Evolutionary conservation across 2,329 filamentous ascomycete species (phyloP), one percentile per base, ranked within the genome.

Genomic region (Trichoderma polysporum): DNA sequence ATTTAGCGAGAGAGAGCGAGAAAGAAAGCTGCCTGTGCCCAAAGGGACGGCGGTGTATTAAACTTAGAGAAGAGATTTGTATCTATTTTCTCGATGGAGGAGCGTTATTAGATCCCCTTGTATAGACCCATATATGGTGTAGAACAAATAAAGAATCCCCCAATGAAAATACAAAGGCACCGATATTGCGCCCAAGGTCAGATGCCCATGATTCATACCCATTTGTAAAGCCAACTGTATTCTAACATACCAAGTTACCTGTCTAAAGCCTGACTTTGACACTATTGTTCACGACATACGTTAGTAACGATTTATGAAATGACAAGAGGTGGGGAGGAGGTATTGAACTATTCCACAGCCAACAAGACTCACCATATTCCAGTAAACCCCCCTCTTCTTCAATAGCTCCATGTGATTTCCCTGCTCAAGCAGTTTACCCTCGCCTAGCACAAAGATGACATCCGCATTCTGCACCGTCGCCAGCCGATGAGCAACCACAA

Each of bases 381-480:
- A 87, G 68, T 87, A 87, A 6, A 85, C 80, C 1, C 85, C 85
- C 71, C 75, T 82, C 76, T 80, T 79, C 74, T 76, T 81, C 68
- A 87, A 68, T 67, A 88, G 71, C 71, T 87, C 85, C 1, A 67
- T 67, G 68, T 88, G 85, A 19, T 73, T 86, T 12, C 85, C 85
- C 73, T 83, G 78, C 74, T 87, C 85, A 12, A 87, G 73, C 50
- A 87, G 79, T 70, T 81, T 84, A 27, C 89, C 78, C 68, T 88
- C 84, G 12, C 90, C 90, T 56, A 95, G 86, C 0, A 94, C 91
- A 72, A 91, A 92, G 49, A 94, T 94, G n/a, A 89, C 80, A 75
- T 94, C 89, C 1, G 91, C 90, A 71, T 93, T 90, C 76, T 91
- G 91, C 22, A 94, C 88, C 13, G 90, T 94, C 0, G 89, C 89